Evolutionary conservation across 169 alveolate genomes (phyloP).

Genomic region (Babesia caballi): DNA sequence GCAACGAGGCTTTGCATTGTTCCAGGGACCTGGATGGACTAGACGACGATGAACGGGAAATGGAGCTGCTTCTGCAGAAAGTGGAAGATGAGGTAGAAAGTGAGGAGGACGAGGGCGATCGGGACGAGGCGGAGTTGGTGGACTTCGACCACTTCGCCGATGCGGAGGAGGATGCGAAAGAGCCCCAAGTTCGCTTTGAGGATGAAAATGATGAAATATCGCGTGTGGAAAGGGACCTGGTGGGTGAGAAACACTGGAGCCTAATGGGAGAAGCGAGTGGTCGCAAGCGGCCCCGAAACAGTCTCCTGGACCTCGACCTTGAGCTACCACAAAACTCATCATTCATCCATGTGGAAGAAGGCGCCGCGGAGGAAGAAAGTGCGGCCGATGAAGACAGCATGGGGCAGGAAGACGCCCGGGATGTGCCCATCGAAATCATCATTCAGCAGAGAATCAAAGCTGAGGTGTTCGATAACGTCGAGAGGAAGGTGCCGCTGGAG

Average conservation of each 20-base stretch:
- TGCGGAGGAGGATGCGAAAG: neutral
- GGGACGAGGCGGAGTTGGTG: constrained; percentile 38
- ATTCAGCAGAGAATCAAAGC: constrained; percentile 74
- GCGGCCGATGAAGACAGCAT: constrained; percentile 13
- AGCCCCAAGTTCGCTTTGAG: neutral
- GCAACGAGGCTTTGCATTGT: constrained; percentile 22
- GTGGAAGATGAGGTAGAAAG: constrained; percentile 38
- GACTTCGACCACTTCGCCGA: constrained; percentile 6
- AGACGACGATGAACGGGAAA: constrained; percentile 47
- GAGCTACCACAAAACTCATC: constrained; percentile 72
- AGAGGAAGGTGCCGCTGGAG: constrained; percentile 57
- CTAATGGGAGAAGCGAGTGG: constrained; percentile 81
- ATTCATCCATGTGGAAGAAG: constrained; percentile 25
- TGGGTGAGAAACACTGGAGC: constrained; percentile 81
- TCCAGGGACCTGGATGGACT: constrained; percentile 30
- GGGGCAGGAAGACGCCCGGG: constrained; percentile 41
- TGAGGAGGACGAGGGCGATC: constrained; percentile 27
- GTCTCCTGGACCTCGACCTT: constrained; percentile 73
- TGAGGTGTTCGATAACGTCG: constrained; percentile 78
- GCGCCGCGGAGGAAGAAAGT: constrained; percentile 30
- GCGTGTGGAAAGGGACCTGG: constrained; percentile 71
- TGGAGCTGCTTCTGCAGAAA: constrained; percentile 47
- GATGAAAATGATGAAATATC: constrained; percentile 50
- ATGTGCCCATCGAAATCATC: constrained; percentile 62
- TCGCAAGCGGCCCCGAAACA: constrained; percentile 77